phyloP scores from a whole-genome alignment of 371 early-diverging fungal genomes.

The Saksenaea oblongispora region DNA sequence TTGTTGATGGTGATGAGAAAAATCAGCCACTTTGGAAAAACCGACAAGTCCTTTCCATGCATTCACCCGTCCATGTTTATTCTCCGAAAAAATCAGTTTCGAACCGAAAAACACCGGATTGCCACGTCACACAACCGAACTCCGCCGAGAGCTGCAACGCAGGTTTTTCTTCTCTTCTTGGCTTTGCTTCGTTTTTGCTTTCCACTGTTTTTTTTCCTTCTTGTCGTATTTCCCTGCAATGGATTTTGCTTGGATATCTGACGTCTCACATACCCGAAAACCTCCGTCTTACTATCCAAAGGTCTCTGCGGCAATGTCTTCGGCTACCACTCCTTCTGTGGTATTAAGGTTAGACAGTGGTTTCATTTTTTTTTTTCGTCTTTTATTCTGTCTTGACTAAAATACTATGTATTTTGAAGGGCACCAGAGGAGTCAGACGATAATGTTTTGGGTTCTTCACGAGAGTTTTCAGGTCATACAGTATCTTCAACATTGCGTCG shows the following conservation, averaged over 20 bases:
- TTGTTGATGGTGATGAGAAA: too few species aligned
- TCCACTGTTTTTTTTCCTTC: conserved; percentile 5
- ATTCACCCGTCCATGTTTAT: too few species aligned
- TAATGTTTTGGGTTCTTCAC: neutral
- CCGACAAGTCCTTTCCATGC: too few species aligned
- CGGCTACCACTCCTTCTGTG: conserved; percentile 2
- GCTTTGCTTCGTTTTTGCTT: neutral
- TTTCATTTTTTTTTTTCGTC: neutral
- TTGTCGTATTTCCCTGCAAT: conserved; percentile 12
- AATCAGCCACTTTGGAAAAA: too few species aligned
- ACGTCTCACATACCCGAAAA: conserved; percentile 29
- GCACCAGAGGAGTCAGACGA: neutral
- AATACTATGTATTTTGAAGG: neutral
- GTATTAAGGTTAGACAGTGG: conserved; percentile 9
- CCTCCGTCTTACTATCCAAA: conserved; percentile 10
- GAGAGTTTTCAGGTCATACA: conserved; percentile 6
- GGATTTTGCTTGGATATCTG: conserved; percentile 29
- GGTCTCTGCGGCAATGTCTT: neutral
- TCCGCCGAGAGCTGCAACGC: neutral
- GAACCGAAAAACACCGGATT: neutral
- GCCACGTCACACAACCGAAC: neutral
- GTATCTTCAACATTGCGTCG: conserved; percentile 6
- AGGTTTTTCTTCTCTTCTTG: neutral
- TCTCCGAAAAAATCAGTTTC: too few species aligned
- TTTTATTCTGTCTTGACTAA: neutral